Evolutionary conservation across 768 basidiomycete species (phyloP), one percentile per base, ranked within the genome.

Genomic region (Pleurotus cornucopiae): DNA sequence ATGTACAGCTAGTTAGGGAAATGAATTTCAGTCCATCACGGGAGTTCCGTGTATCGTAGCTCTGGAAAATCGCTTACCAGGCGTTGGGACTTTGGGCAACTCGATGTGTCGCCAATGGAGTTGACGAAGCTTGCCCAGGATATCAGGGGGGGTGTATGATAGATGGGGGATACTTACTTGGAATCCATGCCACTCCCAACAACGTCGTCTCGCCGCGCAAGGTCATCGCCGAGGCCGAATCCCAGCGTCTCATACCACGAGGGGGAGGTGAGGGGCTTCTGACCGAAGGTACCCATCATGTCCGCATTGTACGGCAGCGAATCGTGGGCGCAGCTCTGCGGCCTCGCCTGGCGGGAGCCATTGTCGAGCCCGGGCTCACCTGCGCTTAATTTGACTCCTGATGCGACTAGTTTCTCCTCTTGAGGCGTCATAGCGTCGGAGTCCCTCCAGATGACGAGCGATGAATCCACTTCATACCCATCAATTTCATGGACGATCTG

Each of bases 401-500:
- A 41, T 23, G 62, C 59, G 30, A 62, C 49, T 49, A 69, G 68
- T 58, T 81, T 79, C 63, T 85, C 82, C 53, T 79, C 73, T 20
- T 69, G 66, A 7, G 55, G 30, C 3, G 75, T 76, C 76, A 83
- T 80, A 23, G 82, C 74, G 71, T 92, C 90, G 20, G 78, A 78
- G 60, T 92, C 86, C 46, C 87, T 76, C 79, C 88, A 91, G 48
- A 93, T 81, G 54, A 94, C 84, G 55, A 93, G 74, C 6, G 67
- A 67, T 0, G 73, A 68, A 60, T 84, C 82, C n/a, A 72, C 65
- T 11, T 76, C 72, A 25, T 75, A 75, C 23, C 39, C 51, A 41
- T 40, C 51, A 2, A 76, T 65, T 18, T 67, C 57, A 41, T 73
- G 60, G 18, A 66, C 52, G 16, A 77, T 64, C 26, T 77, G 73